Evolutionary conservation across 305 asterid genomes (phyloP).

Genomic region (Fraxinus nigra): DNA sequence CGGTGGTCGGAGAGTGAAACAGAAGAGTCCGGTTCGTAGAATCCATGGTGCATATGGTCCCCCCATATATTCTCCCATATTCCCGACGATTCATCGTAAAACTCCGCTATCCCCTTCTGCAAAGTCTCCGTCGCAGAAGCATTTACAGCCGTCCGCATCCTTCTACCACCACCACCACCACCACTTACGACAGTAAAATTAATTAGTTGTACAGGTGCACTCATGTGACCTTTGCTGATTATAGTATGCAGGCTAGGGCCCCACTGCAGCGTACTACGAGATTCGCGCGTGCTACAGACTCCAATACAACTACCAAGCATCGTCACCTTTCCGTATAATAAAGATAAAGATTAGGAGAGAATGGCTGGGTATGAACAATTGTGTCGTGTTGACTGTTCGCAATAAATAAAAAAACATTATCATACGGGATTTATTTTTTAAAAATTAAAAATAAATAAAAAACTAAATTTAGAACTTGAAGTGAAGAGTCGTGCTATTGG

Average conservation of each 20-base stretch:
- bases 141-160: conserved; percentile 17
- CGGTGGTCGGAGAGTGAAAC: conserved; percentile 74
- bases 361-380: background rate
- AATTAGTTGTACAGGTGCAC: background rate
- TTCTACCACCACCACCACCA: background rate
- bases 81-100: conserved; percentile 88
- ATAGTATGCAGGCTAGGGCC: conserved; percentile 7
- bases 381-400: background rate
- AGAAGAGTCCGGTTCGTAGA: conserved; percentile 51
- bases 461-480: background rate
- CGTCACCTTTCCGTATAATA: background rate
- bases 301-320: background rate
- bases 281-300: conserved; percentile 1
- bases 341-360: background rate
- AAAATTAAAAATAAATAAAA: background rate
- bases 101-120: conserved; percentile 83
- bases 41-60: conserved; percentile 98
- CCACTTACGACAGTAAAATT: background rate
- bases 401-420: background rate
- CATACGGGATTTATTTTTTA: background rate
- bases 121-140: conserved; percentile 34
- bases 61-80: conserved; percentile 97
- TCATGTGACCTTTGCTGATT: background rate
- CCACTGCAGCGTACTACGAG: background rate
- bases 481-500: background rate